Evolutionary conservation across 2,329 filamentous ascomycete genomes (phyloP).

Genomic region (Pseudodiploospora longispora): DNA sequence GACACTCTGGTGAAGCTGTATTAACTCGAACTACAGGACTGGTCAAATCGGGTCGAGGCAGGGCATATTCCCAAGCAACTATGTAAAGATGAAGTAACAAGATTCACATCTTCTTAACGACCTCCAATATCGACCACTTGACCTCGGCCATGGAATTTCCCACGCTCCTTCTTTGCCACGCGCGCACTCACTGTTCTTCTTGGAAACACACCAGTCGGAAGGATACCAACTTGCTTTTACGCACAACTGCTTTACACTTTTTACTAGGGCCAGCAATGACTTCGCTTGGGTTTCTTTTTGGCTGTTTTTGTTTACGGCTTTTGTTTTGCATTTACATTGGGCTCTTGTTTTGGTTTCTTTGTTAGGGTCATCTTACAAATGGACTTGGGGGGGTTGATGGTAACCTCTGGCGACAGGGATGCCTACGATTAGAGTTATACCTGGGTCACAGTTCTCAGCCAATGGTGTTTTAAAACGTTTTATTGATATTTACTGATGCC

Average conservation of each 20-base stretch:
- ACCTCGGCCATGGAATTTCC: too few relatives aligned
- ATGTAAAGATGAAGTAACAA: slow-evolving; percentile 55
- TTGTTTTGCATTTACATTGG: too few relatives aligned
- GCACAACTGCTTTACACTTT: background rate
- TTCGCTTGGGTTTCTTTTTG: background rate
- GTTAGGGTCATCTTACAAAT: too few relatives aligned
- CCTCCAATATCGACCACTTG: too few relatives aligned
- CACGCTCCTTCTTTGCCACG: too few relatives aligned
- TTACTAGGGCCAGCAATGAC: slow-evolving; percentile 2
- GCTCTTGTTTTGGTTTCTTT: background rate
- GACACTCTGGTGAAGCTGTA: background rate
- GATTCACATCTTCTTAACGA: background rate
- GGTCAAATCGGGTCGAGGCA: slow-evolving; percentile 77
- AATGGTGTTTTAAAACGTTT: too few relatives aligned
- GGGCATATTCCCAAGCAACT: slow-evolving; percentile 88
- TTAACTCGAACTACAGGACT: slow-evolving; percentile 49
- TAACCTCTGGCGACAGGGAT: too few relatives aligned
- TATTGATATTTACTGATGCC: too few relatives aligned
- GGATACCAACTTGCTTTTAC: slow-evolving; percentile 10
- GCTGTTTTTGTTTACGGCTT: background rate
- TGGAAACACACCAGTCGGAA: slow-evolving; percentile 8
- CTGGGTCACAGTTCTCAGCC: too few relatives aligned
- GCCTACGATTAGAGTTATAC: too few relatives aligned
- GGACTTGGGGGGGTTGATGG: too few relatives aligned
- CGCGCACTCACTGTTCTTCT: background rate